A percentile compares a stretch with the other conserved stretches of the same genome.
These are phyloP conservation scores for Colletotrichum sp. DNA, from an alignment of 2,329 filamentous ascomycete genomes.

Conservation along the genomic window DNA sequence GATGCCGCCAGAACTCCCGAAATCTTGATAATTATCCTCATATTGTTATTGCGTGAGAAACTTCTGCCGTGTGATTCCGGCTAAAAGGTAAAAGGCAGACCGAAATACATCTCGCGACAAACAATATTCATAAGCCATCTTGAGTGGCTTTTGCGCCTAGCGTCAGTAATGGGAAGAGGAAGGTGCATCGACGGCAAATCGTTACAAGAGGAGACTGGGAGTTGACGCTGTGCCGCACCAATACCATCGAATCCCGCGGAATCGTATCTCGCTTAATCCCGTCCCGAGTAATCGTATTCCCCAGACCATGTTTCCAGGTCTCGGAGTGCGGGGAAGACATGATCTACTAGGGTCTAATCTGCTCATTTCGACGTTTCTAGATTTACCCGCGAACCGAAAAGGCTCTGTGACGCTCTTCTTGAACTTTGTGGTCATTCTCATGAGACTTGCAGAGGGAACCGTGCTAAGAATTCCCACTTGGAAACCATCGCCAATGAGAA, in stretches of 20 bases:
- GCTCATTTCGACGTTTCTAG: neutral
- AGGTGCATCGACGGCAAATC: neutral
- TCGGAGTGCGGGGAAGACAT: neutral
- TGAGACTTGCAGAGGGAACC: neutral
- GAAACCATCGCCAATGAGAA: neutral
- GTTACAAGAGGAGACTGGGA: neutral
- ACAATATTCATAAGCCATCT: neutral
- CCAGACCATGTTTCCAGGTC: neutral
- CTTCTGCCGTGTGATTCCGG: neutral
- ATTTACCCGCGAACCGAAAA: neutral
- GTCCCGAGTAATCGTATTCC: neutral
- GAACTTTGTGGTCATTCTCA: neutral
- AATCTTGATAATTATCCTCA: neutral
- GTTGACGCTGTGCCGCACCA: neutral
- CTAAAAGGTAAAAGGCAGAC: neutral
- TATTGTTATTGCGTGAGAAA: neutral
- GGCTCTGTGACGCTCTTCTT: neutral
- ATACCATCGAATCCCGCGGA: neutral
- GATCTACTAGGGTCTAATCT: neutral
- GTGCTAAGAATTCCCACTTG: neutral
- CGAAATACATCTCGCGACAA: rapidly evolving
- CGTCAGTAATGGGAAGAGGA: rapidly evolving
- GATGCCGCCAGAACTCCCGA: rapidly evolving
- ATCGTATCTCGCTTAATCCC: neutral
- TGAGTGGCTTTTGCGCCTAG: neutral